phyloP scores from a whole-genome alignment of 2,329 filamentous ascomycete species.

The Monosporascus sp. region DNA sequence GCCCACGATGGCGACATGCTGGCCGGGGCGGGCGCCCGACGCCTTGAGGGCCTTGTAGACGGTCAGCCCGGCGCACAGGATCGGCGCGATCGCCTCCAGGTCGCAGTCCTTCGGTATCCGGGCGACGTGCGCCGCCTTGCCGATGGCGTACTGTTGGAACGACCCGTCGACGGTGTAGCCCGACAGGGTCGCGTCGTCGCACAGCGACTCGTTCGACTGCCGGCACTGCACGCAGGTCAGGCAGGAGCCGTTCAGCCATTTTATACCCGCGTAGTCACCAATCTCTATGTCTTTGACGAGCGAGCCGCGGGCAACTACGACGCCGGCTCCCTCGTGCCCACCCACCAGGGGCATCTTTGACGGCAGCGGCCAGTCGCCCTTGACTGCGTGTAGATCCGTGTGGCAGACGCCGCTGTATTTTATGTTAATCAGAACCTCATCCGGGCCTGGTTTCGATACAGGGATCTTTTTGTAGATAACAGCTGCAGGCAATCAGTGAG shows the following conservation, averaged over 20 bases:
- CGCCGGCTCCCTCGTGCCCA: constrained; percentile 73
- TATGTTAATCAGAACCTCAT: constrained; percentile 89
- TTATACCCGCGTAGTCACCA: constrained; percentile 83
- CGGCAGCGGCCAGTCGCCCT: constrained; percentile 84
- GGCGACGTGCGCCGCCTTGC: constrained; percentile 79
- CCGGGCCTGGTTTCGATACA: constrained; percentile 73
- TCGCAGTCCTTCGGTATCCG: constrained; percentile 71
- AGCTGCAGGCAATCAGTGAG: constrained; percentile 33
- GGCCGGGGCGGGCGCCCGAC: constrained; percentile 66
- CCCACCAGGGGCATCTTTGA: constrained; percentile 82
- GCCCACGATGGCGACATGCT: constrained; percentile 79
- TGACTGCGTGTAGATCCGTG: constrained; percentile 74
- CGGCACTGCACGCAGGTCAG: constrained; percentile 80
- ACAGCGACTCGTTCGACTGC: constrained; percentile 76
- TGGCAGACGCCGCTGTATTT: constrained; percentile 89
- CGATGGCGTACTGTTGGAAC: constrained; percentile 90
- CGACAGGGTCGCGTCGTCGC: constrained; percentile 67
- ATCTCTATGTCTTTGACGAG: constrained; percentile 74
- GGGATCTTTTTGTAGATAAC: constrained; percentile 75
- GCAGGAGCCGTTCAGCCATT: constrained; percentile 90
- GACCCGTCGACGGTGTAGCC: constrained; percentile 91
- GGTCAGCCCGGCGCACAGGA: constrained; percentile 81
- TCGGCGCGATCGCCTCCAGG: constrained; percentile 72
- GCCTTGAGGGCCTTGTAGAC: constrained; percentile 92
- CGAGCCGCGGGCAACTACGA: constrained; percentile 74